phyloP scores from a whole-genome alignment of 139 green algal genomes.

The Mesostigma viride region DNA sequence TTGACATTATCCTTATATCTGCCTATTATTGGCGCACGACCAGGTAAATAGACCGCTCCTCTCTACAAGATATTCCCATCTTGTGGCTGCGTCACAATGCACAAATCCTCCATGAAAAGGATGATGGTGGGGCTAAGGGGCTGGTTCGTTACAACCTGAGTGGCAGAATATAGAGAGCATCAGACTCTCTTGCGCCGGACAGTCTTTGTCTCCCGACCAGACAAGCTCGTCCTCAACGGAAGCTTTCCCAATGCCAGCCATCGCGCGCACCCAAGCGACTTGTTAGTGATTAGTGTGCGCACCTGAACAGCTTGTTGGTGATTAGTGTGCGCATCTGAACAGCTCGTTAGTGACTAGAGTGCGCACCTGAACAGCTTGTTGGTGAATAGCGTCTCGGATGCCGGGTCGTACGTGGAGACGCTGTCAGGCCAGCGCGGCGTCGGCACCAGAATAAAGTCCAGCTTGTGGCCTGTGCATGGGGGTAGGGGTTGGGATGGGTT shows the following conservation, averaged over 20 bases:
- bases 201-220: too few species aligned
- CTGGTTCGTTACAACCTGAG: too few species aligned
- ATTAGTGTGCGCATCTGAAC: constrained; percentile 39
- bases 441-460: constrained; percentile 45
- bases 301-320: constrained; percentile 72
- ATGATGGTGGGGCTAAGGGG: too few species aligned
- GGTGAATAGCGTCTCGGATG: constrained; percentile 53
- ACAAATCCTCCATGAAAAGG: too few species aligned
- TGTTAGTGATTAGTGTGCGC: not conserved
- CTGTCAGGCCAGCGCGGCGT: constrained; percentile 87
- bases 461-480: constrained; percentile 17
- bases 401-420: constrained; percentile 46
- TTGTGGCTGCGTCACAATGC: too few species aligned
- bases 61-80: too few species aligned
- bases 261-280: not conserved
- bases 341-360: too few species aligned
- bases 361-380: constrained; percentile 67
- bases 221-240: not conserved
- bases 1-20: too few species aligned
- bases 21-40: too few species aligned
- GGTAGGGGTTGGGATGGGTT: constrained; percentile 18
- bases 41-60: too few species aligned
- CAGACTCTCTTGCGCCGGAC: too few species aligned
- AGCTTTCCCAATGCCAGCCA: not conserved
- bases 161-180: too few species aligned